phyloP scores from a whole-genome alignment of 768 basidiomycete genomes.

The Phaeotremella fagi region DNA sequence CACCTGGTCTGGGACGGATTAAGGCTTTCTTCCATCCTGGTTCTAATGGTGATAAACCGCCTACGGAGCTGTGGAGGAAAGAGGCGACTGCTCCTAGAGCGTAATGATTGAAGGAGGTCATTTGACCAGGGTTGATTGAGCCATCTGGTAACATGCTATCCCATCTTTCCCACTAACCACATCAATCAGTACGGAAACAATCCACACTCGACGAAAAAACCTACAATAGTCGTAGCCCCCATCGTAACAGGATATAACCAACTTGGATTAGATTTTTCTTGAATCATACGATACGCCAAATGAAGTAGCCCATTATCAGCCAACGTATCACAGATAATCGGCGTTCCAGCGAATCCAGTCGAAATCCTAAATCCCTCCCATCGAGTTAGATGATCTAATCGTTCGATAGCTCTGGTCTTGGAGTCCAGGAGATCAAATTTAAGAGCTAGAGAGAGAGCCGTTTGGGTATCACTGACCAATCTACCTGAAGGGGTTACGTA shows the following conservation, averaged over 20 bases:
- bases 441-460: slow-evolving; percentile 32
- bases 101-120: slow-evolving; percentile 42
- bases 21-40: slow-evolving; percentile 26
- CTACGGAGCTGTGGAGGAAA: slow-evolving; percentile 25
- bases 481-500: slow-evolving; percentile 37
- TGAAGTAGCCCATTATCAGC: slow-evolving; percentile 14
- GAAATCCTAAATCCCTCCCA: slow-evolving; percentile 23
- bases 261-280: slow-evolving; percentile 29
- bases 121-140: slow-evolving; percentile 33
- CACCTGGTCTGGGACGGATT: slow-evolving; percentile 25
- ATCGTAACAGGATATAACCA: slow-evolving; percentile 34
- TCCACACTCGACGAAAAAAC: not conserved
- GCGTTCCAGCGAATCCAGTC: slow-evolving; percentile 40
- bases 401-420: slow-evolving; percentile 9
- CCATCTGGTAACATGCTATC: slow-evolving; percentile 34
- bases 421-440: slow-evolving; percentile 32
- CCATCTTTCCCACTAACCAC: slow-evolving; percentile 34
- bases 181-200: not conserved
- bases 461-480: slow-evolving; percentile 36
- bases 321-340: slow-evolving; percentile 25
- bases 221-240: slow-evolving; percentile 28
- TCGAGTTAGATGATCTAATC: slow-evolving; percentile 17
- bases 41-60: slow-evolving; percentile 18
- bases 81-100: slow-evolving; percentile 32
- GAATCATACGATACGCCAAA: slow-evolving; percentile 37